Base-by-base conservation (phyloP, 805 yeast genomes). In the Saturnispora gosingensis region DNA sequence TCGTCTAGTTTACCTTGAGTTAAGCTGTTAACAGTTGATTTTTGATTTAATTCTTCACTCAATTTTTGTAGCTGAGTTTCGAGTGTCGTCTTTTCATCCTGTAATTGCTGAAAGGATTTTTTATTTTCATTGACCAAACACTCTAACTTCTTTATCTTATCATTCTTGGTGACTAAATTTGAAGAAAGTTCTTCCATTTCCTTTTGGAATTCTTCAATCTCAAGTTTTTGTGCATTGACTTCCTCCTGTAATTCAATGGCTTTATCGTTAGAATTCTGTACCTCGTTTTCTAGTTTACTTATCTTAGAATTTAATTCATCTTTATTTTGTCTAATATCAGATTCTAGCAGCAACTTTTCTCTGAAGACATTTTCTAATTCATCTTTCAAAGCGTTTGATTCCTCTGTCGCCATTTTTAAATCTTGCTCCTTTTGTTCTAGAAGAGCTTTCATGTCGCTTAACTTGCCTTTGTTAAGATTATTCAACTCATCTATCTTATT, bases 401-500 rank as follows among this genome's bases (percentile, higher is more conserved):
- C 53, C 8, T 54, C 39, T 16, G 50, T 51, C 15, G 54, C 13
- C 2, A 35, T 15, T 1, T 4, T 5, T 20, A 56, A 20, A 32
- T 57, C 58, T 2, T 43, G 24, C 9, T 53, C 54, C 38, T 54
- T 56, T 11, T 15, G 24, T 18, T 45, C 40, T 36, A 59, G 20
- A 15, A 54, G 18, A 9, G 9, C 5, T 11, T 53, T 43, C 16
- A 50, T 4, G 8, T 45, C 43, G 2, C 15, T 9, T 4, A 45
- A 5, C 24, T 53, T 53, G 1, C 1, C 10, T 18, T 43, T 18
- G 13, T 53, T 8, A 16, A 38, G 15, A 1, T 22, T n/a, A 18
- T 45, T 53, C 13, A 50, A 18, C 6, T 46, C 47, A 13, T 48
- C 54, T 3, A 71, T 47, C 46, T 61, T 65, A 5, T 58, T 56